Evolutionary conservation across 495 filamentous ascomycete species (phyloP).

Genomic region (Clohesyomyces aquaticus): DNA sequence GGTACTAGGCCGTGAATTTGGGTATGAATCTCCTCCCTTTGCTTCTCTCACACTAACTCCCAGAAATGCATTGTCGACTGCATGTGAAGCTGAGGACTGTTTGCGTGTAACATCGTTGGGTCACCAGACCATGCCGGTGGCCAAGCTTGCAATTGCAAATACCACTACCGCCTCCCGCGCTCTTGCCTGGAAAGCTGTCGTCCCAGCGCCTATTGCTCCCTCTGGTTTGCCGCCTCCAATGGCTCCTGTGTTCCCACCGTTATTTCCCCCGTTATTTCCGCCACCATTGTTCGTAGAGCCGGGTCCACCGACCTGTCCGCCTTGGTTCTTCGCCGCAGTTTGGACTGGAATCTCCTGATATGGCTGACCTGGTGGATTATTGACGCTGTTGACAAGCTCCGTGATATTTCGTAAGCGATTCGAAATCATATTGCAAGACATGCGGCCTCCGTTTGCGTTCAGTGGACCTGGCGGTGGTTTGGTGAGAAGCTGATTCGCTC

Average conservation of each 20-base stretch:
- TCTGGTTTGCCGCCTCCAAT: neutral
- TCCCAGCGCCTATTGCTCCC: neutral
- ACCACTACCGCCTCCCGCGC: neutral
- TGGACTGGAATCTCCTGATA: conserved; percentile 28
- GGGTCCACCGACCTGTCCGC: conserved; percentile 29
- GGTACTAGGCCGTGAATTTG: neutral
- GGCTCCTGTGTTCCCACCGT: neutral
- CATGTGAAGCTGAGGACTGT: no score
- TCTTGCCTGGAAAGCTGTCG: neutral
- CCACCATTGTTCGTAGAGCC: conserved; percentile 6
- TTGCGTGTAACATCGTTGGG: neutral
- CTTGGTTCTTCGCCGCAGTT: conserved; percentile 16
- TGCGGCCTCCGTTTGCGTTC: conserved; percentile 36
- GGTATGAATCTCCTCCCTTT: neutral
- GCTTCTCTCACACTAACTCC: neutral
- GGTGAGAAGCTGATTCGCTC: conserved; percentile 28
- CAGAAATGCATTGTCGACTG: neutral
- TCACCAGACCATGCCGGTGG: neutral
- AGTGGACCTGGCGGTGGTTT: conserved; percentile 38
- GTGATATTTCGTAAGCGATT: conserved; percentile 30
- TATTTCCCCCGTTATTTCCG: conserved; percentile 5
- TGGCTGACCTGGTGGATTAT: conserved; percentile 37
- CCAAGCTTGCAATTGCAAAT: neutral
- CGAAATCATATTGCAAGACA: conserved; percentile 30
- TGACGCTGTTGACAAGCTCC: conserved; percentile 26